A percentile compares a stretch with the other conserved stretches of the same genome.
These are phyloP conservation scores for Colletotrichum phormii DNA, from an alignment of 2,329 filamentous ascomycete genomes.

Conservation along the genomic window DNA sequence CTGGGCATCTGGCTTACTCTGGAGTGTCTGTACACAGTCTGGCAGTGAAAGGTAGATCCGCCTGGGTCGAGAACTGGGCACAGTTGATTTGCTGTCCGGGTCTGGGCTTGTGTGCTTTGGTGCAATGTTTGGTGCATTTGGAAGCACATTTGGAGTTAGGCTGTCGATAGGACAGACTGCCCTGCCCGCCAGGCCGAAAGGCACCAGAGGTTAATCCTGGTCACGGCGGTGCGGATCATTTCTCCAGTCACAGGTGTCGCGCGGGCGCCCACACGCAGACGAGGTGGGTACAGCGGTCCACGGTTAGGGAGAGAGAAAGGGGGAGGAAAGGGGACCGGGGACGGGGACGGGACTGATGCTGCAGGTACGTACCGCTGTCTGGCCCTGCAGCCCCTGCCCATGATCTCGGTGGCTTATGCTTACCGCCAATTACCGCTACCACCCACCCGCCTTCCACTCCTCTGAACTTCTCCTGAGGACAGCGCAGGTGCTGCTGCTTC, in stretches of 20 bases:
- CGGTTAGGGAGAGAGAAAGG: not conserved
- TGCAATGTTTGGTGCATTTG: slow-evolving; percentile 13
- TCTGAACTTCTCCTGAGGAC: not conserved
- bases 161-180: slow-evolving; percentile 14
- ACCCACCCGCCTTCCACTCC: not conserved
- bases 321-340: not conserved
- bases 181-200: too few species aligned
- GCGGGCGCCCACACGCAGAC: slow-evolving; percentile 9
- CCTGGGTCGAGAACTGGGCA: slow-evolving; percentile 11
- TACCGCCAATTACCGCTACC: slow-evolving; percentile 14
- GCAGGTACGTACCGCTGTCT: not conserved
- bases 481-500: not conserved
- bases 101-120: slow-evolving; percentile 16
- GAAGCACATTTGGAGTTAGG: slow-evolving; percentile 2
- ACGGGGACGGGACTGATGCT: not conserved
- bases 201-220: slow-evolving; percentile 1
- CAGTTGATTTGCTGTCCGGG: slow-evolving; percentile 26
- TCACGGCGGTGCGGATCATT: slow-evolving; percentile 24
- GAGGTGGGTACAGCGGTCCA: not conserved
- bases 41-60: not conserved
- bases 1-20: not conserved
- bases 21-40: too few species aligned
- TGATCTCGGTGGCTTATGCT: slow-evolving; percentile 4
- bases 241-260: slow-evolving; percentile 27
- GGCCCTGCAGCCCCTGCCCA: not conserved